Conservation (phyloP, 768 basidiomycete genomes). For the Neoboletus subvelutipes region DNA sequence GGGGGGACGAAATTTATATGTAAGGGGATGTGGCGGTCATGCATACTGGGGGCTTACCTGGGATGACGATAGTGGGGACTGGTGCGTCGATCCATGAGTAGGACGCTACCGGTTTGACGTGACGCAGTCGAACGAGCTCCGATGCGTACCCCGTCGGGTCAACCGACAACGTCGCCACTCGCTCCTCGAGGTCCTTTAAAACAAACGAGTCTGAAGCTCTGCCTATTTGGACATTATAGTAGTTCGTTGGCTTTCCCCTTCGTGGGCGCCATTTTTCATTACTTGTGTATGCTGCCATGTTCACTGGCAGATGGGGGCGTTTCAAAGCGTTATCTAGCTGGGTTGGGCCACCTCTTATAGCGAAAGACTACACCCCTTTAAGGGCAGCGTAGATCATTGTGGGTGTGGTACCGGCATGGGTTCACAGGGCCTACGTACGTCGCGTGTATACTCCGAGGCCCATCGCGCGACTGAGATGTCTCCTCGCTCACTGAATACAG, state of each 20-base stretch:
- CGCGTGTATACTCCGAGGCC: not conserved
- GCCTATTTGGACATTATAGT: not conserved
- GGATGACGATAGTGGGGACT: conserved; percentile 51
- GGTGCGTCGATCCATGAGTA: conserved; percentile 51
- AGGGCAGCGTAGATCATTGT: conserved; percentile 13
- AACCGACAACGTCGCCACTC: conserved; percentile 17
- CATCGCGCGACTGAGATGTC: not conserved
- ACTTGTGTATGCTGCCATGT: conserved; percentile 21
- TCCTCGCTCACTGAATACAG: too few relatives aligned
- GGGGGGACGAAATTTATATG: too few relatives aligned
- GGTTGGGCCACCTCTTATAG: not conserved
- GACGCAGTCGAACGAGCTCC: conserved; percentile 32
- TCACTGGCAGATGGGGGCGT: not conserved
- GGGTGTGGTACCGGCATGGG: not conserved
- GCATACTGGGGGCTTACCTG: conserved; percentile 35
- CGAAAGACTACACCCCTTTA: not conserved
- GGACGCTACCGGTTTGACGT: conserved; percentile 47
- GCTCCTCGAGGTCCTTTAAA: conserved; percentile 22
- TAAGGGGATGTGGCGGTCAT: not conserved
- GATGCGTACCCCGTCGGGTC: conserved; percentile 11
- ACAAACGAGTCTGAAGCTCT: conserved; percentile 14
- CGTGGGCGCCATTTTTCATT: conserved; percentile 10
- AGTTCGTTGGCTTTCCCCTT: conserved; percentile 12
- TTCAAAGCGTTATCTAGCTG: not conserved
- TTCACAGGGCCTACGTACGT: not conserved